phyloP scores from a whole-genome alignment of 2,329 filamentous ascomycete species.

The Aspergillus aculeatus region DNA sequence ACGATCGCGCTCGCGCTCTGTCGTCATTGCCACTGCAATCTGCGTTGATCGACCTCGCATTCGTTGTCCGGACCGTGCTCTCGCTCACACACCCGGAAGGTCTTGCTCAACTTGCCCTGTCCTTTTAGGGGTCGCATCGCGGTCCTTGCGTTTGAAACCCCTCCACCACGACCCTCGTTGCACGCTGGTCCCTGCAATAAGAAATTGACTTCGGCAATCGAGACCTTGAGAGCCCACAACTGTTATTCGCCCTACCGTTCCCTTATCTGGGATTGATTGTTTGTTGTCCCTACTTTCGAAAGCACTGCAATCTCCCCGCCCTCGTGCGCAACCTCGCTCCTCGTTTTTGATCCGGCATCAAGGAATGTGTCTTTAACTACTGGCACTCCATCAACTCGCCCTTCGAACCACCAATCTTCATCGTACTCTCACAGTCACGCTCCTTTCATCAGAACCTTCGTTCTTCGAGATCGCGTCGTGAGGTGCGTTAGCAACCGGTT shows the following conservation, averaged over 20 bases:
- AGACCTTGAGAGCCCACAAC: neutral
- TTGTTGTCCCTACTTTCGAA: constrained; percentile 10
- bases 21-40: constrained; percentile 12
- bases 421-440: neutral
- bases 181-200: constrained; percentile 1
- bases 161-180: neutral
- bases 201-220: constrained; percentile 8
- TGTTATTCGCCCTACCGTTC: neutral
- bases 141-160: constrained; percentile 11
- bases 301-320: constrained; percentile 16
- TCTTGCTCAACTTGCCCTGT: neutral
- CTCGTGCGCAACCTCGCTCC: constrained; percentile 19
- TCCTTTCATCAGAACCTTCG: neutral
- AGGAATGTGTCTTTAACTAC: constrained; percentile 16
- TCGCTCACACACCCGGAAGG: neutral
- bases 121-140: neutral
- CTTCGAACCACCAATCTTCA: neutral
- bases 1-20: constrained; percentile 9
- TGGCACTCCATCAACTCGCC: neutral
- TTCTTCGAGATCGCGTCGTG: constrained; percentile 9
- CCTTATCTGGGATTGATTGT: neutral
- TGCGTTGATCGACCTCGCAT: constrained; percentile 13
- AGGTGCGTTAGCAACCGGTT: constrained; percentile 23
- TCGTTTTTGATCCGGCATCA: constrained; percentile 15
- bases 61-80: neutral